Evolutionary conservation across 768 basidiomycete species (phyloP), one percentile per base, ranked within the genome.

Genomic region (Leucogyrophana mollusca): DNA sequence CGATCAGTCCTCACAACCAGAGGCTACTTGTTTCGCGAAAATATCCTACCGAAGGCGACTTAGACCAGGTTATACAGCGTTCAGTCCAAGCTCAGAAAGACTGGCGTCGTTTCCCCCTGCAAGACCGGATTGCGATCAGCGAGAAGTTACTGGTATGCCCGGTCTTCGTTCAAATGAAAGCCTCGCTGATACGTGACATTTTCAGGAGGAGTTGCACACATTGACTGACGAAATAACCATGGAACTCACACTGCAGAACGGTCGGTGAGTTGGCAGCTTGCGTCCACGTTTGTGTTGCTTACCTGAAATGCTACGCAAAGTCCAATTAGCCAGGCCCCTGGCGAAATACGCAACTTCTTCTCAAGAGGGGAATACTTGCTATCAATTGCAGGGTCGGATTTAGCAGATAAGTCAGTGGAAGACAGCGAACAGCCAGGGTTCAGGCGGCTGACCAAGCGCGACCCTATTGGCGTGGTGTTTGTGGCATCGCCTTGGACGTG

Each of bases 401-500:
- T 99, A 3, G 75, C 78, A 9, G 91, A 95, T 50, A 77, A 93
- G 27, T 64, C 78, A 1, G 77, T 95, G 51, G 71, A 75, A 39
- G 83, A 87, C 40, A 87, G 86, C 5, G 88, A 93, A 62, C 83
- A 84, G 40, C 87, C 90, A 21, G 90, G 90, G 2, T 89, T 93
- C 70, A 80, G 74, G 54, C 76, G 94, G 36, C 91, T 77, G 61
- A 94, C 97, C 65, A 81, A 83, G 57, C 84, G 90, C 32, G 77
- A 76, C 11, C 92, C 96, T 0, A 65, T 95, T 0, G 96, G 96
- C 7, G 85, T 97, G 17, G 80, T 96, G 1, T 77, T 93, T 35
- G 80, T 94, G 40, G 86, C 97, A 52, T 82, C 89, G 0, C 91
- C 94, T 2, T 96, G 93, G 94, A 95, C 95, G 87, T 90, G 58